These are phyloP conservation scores for Stagonosporopsis vannaccii DNA, from an alignment of 2,329 filamentous ascomycete species.

Conservation along the genomic window DNA sequence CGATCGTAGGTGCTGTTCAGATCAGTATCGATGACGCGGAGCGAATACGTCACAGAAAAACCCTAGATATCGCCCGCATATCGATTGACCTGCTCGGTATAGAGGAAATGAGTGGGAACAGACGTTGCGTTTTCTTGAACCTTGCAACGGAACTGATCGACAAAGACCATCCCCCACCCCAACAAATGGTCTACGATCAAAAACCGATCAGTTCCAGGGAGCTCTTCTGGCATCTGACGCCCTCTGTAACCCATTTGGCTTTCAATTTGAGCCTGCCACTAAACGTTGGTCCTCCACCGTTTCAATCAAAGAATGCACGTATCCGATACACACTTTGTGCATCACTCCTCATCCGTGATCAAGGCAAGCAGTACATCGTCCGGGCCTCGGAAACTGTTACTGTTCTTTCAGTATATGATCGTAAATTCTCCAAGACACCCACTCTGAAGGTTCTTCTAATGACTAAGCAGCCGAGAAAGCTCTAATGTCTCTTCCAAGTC, in stretches of 20 bases:
- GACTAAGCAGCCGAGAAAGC: slow-evolving; percentile 57
- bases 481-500: slow-evolving; percentile 60
- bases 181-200: slow-evolving; percentile 57
- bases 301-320: slow-evolving; percentile 59
- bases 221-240: slow-evolving; percentile 58
- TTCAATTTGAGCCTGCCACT: slow-evolving; percentile 63
- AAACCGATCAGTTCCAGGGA: slow-evolving; percentile 49
- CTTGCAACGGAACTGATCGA: slow-evolving; percentile 62
- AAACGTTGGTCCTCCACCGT: slow-evolving; percentile 63
- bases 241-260: slow-evolving; percentile 57
- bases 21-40: slow-evolving; percentile 58
- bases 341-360: slow-evolving; percentile 57
- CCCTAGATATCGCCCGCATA: slow-evolving; percentile 57
- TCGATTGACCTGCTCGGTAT: slow-evolving; percentile 61
- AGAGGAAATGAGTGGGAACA: slow-evolving; percentile 58
- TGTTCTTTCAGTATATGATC: slow-evolving; percentile 63
- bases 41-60: slow-evolving; percentile 52
- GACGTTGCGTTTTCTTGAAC: slow-evolving; percentile 59
- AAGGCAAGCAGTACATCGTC: slow-evolving; percentile 58
- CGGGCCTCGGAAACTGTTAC: slow-evolving; percentile 59
- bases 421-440: slow-evolving; percentile 42
- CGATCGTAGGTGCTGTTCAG: slow-evolving; percentile 59
- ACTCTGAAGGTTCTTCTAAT: slow-evolving; percentile 15
- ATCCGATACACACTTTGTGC: slow-evolving; percentile 60
- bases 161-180: slow-evolving; percentile 58